Conservation (phyloP, 345 rosid species). For the Arabis alpina region DNA sequence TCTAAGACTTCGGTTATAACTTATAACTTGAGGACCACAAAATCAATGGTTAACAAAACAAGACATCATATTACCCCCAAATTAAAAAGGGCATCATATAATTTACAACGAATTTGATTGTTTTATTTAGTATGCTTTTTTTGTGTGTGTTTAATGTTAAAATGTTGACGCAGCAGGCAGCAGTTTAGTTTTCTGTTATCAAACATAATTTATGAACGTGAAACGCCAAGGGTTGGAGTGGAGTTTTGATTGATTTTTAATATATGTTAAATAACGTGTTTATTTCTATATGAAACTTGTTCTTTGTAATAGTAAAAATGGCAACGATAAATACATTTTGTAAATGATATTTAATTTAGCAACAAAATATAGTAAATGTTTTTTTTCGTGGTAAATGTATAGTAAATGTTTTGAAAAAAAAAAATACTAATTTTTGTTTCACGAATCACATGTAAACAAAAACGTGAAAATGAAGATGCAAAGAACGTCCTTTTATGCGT, state of each 20-base stretch:
- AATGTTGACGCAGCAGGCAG: neutral
- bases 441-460: neutral
- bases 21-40: conserved; percentile 13
- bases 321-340: no score
- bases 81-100: neutral
- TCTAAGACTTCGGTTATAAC: conserved; percentile 5
- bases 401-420: neutral
- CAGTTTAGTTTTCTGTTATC: neutral
- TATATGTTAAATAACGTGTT: neutral
- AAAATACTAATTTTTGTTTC: neutral
- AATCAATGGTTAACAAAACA: conserved; percentile 2
- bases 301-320: no score
- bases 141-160: neutral
- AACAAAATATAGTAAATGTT: neutral
- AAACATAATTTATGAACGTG: neutral
- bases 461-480: neutral
- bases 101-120: neutral
- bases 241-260: neutral
- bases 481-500: neutral
- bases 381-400: neutral
- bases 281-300: neutral
- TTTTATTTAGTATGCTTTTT: neutral
- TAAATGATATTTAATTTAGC: neutral
- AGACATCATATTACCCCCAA: no score
- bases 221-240: neutral